A percentile compares a stretch with the other conserved stretches of the same genome.
These are phyloP conservation scores for Rubroboletus satanas DNA, from an alignment of 768 basidiomycete species.

Conservation along the genomic window DNA sequence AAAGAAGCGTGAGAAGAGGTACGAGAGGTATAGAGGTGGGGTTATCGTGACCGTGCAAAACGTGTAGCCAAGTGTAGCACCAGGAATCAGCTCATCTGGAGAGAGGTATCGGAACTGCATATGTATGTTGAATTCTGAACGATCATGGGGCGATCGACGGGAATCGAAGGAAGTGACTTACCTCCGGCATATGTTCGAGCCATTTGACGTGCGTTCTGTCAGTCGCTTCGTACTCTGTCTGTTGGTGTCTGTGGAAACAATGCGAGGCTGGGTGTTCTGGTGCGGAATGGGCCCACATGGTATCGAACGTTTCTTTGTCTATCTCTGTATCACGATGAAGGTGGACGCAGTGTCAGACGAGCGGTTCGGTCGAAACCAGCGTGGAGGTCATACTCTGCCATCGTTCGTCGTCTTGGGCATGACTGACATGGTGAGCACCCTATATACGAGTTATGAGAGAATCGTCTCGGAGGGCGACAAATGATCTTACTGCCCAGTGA, in stretches of 20 bases:
- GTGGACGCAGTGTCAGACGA: neutral
- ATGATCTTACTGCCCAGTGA: slow-evolving; percentile 63
- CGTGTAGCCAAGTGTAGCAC: slow-evolving; percentile 43
- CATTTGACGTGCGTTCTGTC: slow-evolving; percentile 21
- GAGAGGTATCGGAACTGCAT: slow-evolving; percentile 35
- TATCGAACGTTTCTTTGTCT: slow-evolving; percentile 63
- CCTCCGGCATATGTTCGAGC: slow-evolving; percentile 49
- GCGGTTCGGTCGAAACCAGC: neutral
- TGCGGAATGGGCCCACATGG: slow-evolving; percentile 65
- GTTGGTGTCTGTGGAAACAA: slow-evolving; percentile 56
- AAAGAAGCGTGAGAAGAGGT: slow-evolving; percentile 53
- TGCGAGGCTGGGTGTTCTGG: slow-evolving; percentile 46
- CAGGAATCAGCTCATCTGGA: slow-evolving; percentile 36
- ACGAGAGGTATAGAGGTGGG: slow-evolving; percentile 54
- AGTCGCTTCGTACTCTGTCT: slow-evolving; percentile 52
- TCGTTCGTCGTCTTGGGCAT: slow-evolving; percentile 40
- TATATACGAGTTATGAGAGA: slow-evolving; percentile 24
- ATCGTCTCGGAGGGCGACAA: too few relatives aligned
- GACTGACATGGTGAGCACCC: slow-evolving; percentile 74
- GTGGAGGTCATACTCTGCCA: slow-evolving; percentile 43
- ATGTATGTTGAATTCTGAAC: neutral
- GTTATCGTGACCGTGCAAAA: slow-evolving; percentile 71
- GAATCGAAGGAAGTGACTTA: slow-evolving; percentile 20
- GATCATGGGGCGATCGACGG: neutral
- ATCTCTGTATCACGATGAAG: slow-evolving; percentile 40